phyloP scores from a whole-genome alignment of 1,139 yeast genomes.

The Kurtzmaniella natalensis region DNA sequence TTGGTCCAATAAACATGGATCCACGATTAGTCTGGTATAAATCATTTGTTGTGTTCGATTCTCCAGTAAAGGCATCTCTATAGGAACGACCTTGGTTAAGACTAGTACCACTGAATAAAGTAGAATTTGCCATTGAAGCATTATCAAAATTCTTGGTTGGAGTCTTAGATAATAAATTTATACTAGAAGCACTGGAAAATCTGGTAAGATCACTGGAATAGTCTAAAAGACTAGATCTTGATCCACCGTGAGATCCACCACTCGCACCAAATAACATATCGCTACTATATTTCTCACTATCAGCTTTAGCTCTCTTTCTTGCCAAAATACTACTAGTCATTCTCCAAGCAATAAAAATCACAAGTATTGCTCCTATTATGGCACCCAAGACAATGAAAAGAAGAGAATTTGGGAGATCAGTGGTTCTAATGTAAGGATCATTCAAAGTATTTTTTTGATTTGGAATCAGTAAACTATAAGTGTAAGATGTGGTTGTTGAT shows the following conservation, averaged over 20 bases:
- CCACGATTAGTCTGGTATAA: slow-evolving; percentile 15
- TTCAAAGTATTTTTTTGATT: slow-evolving; percentile 2
- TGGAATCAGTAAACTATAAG: slow-evolving; percentile 16
- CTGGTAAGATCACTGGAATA: slow-evolving; percentile 11
- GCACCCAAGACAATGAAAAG: slow-evolving; percentile 44
- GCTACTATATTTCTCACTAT: slow-evolving; percentile 30
- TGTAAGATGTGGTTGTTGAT: slow-evolving; percentile 6
- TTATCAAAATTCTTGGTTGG: slow-evolving; percentile 9
- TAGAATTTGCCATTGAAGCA: slow-evolving; percentile 7
- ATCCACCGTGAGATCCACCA: slow-evolving; percentile 12
- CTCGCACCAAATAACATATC: slow-evolving; percentile 7
- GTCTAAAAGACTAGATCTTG: slow-evolving; percentile 26
- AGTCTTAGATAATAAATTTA: slow-evolving; percentile 11
- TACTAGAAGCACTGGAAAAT: slow-evolving; percentile 8
- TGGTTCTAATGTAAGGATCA: slow-evolving; percentile 32
- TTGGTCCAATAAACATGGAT: slow-evolving; percentile 37
- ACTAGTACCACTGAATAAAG: slow-evolving; percentile 6
- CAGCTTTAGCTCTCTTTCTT: slow-evolving; percentile 28
- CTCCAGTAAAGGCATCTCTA: slow-evolving; percentile 13
- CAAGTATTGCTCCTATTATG: slow-evolving; percentile 23
- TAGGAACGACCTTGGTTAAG: slow-evolving; percentile 22
- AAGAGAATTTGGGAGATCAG: slow-evolving; percentile 28
- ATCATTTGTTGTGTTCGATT: background rate
- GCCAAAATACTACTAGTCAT: slow-evolving; percentile 21
- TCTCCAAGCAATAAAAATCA: slow-evolving; percentile 19